Evolutionary conservation across 441 rosid genomes (phyloP), one percentile per base, ranked within the genome.

Genomic region (Pelargonium australe): DNA sequence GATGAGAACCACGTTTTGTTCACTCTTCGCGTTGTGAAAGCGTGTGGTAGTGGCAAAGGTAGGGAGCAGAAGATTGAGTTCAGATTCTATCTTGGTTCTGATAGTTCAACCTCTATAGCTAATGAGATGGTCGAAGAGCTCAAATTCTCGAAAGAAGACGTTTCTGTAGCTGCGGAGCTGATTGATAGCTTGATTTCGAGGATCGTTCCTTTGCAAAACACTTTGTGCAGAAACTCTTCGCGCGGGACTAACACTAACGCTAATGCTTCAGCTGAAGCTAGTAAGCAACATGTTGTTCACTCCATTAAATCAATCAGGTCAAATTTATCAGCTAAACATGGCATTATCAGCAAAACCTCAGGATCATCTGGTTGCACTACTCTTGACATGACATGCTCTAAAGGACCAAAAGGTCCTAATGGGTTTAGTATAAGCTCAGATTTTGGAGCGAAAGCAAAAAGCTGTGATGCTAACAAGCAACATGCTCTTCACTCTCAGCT

Each of bases 371-470:
- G 28, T 57, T 57, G 62, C 20, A 2, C 23, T 1, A 55, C 23
- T 16, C 61, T 16, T 55, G 62, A 57, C 62, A 55, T 55, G 61
- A 11, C 19, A 55, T 55, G 61, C 61, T 55, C 19, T 17, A 57
- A 57, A 57, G 62, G 62, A 6, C 41, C 41, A 0, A 37, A 37
- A 37, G 41, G 7, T 17, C 60, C 13, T 16, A 53, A 53, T 53
- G 60, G 60, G 16, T 57, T 55, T 13, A 20, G 10, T 14, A 9
- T 7, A 16, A 16, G 23, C 0, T 16, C 8, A 17, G 19, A 20
- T 16, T 16, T 7, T 55, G 61, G 25, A 16, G 61, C 1, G 7
- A 7, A 19, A 7, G 16, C 19, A 1, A 55, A 55, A 20, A 13
- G 0, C 9, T 17, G 23, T 55, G 7, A 55, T 17, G 61, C 17